Base-by-base conservation (phyloP, 1,139 yeast genomes). In the Geotrichum carabidarum region DNA sequence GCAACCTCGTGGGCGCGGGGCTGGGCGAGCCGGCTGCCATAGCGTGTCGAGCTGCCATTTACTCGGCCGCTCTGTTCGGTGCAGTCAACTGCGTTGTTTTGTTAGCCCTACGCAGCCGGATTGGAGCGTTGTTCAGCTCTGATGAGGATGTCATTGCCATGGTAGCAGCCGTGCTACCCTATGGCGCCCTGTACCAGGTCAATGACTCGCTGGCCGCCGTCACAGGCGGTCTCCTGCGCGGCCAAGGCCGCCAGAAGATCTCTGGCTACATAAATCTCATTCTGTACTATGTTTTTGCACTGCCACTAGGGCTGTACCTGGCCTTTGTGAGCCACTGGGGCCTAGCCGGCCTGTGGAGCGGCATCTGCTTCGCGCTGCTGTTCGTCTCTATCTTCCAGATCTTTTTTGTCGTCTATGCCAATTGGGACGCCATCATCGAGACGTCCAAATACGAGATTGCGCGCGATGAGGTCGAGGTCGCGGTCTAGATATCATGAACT, bases 181-280 rank as follows among this genome's bases (percentile, higher is more conserved):
- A 84, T 50, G 87, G 88, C 38, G 82, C 94, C 0, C 61, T 83
- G 1, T 78, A 86, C 59, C 93, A 87, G 63, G 74, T 87, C 2
- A 84, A 87, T 63, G 97, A 90, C 66, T 83, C 95, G 1, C 64
- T 86, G 42, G 87, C 90, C n/a, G 84, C 90, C 8, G 89, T 87
- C 1, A 84, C 91, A 0, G 87, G 89, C 55, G 93, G 96, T 1
- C 80, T 89, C 48, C 70, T 90, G 53, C 75, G 97, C 57, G 96
- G 96, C 2, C 87, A 86, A 67, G 96, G 96, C 0, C 77, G 83
- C 65, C 96, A 90, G 68, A 80, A 80, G 49, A 77, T 87, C 42
- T 96, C 96, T 0, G 94, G 96, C 0, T 70, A 82, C 41, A 78
- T 89, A 49, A 89, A 88, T 65, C 74, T 89, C 55, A 68, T 85